Conservation (phyloP, 208 protist genomes). For the Blechomonas ayalai region DNA sequence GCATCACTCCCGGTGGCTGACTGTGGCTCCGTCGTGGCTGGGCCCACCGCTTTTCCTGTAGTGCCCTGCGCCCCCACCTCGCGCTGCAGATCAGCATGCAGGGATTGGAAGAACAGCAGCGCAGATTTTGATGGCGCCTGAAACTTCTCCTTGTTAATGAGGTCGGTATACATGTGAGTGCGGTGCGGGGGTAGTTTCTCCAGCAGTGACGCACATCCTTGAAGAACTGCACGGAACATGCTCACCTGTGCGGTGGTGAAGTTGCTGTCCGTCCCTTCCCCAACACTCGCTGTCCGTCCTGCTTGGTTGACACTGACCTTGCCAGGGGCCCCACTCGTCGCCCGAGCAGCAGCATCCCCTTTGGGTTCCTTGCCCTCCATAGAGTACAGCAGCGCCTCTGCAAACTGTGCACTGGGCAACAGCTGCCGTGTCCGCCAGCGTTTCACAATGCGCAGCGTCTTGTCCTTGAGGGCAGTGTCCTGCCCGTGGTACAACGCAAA, state of each 20-base stretch:
- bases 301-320: neutral
- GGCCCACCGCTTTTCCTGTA: neutral
- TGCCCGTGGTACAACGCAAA: constrained; percentile 19
- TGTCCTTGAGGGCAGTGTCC: constrained; percentile 35
- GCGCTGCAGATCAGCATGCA: constrained; percentile 16
- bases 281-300: constrained; percentile 1
- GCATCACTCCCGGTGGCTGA: neutral
- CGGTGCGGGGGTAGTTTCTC: constrained; percentile 41
- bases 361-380: constrained; percentile 17
- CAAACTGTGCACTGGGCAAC: no score
- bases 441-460: constrained; percentile 33
- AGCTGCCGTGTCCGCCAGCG: constrained; percentile 48
- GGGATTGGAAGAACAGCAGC: constrained; percentile 35
- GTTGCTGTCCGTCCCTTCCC: neutral
- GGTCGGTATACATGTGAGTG: constrained; percentile 37
- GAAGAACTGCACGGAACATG: constrained; percentile 36
- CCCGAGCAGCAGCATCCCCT: neutral
- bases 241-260: constrained; percentile 24
- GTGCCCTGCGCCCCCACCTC: constrained; percentile 7
- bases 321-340: neutral
- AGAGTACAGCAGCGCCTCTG: constrained; percentile 10
- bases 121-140: constrained; percentile 22
- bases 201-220: constrained; percentile 42
- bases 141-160: constrained; percentile 35
- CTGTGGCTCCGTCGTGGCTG: neutral